Evolutionary conservation across 495 filamentous ascomycete species (phyloP), one percentile per base, ranked within the genome.

Genomic region (Aspergillus bertholletiae): DNA sequence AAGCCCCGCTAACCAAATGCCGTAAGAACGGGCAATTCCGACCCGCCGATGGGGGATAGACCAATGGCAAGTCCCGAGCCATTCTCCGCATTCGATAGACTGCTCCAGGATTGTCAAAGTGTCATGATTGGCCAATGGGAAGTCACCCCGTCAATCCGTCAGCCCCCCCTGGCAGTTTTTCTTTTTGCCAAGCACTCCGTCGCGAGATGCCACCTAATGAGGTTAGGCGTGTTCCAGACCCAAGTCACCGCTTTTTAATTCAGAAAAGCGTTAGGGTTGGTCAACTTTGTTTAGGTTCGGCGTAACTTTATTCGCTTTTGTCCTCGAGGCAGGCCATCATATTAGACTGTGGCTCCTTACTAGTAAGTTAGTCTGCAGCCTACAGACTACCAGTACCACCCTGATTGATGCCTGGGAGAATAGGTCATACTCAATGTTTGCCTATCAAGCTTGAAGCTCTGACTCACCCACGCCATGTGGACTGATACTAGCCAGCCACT

Each of bases 71-170:
- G 0, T 0, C n/a, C 3, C 8, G 5, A 13, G 37, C 55, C 61
- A 58, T 53, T 60, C 55, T 60, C 61, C 58, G 55, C 58, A 64
- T 60, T 58, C 22, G 57, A 57, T 39, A 22, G 24, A 23, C 6
- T 17, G 8, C 27, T 53, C 52, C 52, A 21, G 50, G 48, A 53
- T 54, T 37, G 17, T 39, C 28, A 23, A 34, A 30, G 18, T 43
- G 17, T 5, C 17, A 43, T 43, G 39, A 22, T 43, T 18, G 11
- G 22, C 57, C 47, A 59, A 60, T 60, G 28, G 49, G 49, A 45
- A 27, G 41, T 3, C 32, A 20, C 11, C 46, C 34, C 23, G 40
- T 11, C 35, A 1, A n/a, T n/a, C n/a, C n/a, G n/a, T n/a, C n/a
- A n/a, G n/a, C n/a, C n/a, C n/a, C 32, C 32, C 44, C 43, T 34